Percentiles rank a stretch among this genome's conserved stretches.
phyloP scores from a whole-genome alignment of 2,329 filamentous ascomycete species.

The Penicillium corylophilum region DNA sequence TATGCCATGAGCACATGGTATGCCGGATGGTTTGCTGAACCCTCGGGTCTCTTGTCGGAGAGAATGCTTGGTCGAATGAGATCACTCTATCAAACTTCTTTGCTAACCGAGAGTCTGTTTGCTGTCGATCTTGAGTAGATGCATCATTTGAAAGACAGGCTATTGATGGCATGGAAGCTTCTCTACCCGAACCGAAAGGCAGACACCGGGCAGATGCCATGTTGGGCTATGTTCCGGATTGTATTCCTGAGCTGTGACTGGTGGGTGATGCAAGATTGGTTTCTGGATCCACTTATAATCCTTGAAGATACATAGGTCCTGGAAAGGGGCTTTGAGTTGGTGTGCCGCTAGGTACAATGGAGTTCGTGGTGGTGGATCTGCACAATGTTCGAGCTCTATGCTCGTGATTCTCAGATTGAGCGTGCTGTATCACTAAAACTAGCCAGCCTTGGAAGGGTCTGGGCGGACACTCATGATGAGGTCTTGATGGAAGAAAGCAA shows the following conservation, averaged over 20 bases:
- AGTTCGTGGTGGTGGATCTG: neutral
- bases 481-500: neutral
- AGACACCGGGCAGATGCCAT: neutral
- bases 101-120: constrained; percentile 3
- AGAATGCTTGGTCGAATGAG: neutral
- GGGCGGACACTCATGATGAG: neutral
- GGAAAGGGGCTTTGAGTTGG: neutral
- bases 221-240: neutral
- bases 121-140: constrained; percentile 1
- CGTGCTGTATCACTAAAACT: too few relatives aligned
- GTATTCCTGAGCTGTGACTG: neutral
- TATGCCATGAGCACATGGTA: neutral
- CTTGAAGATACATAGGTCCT: neutral
- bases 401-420: neutral
- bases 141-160: neutral
- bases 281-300: neutral
- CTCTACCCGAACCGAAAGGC: neutral
- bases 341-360: neutral
- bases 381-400: neutral
- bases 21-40: neutral
- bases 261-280: neutral
- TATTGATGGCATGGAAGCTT: neutral
- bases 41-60: neutral
- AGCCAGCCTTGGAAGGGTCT: neutral
- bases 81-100: neutral